Evolutionary conservation across 208 protist species (phyloP), one percentile per base, ranked within the genome.

Genomic region (Blechomonas ayalai): DNA sequence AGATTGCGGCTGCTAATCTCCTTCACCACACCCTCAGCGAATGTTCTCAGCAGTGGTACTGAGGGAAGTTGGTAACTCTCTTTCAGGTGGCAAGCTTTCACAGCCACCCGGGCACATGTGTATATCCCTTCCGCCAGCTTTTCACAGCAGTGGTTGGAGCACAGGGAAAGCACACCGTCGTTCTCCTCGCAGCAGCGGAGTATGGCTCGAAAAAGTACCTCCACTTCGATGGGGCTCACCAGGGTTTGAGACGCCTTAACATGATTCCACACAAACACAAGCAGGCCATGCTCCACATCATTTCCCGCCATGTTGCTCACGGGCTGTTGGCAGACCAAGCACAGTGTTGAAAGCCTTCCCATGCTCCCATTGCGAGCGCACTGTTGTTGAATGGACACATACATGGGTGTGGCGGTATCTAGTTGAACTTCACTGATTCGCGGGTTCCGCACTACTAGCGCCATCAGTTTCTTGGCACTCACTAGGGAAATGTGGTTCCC

Each of bases 101-200:
- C 8, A 4, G 84, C 60, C 20, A 49, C 60, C 7, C 55, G 63
- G 15, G 75, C 54, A 29, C 63, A 60, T 3, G 34, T 59, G 39
- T 67, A 56, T 19, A 87, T 48, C 33, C 83, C 59, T 25, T 64
- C 45, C 3, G 52, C 71, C 2, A 92, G 57, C 9, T 65, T 26
- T 16, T 68, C 58, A 2, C 45, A 38, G 44, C 83, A 92, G 0
- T 47, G 31, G n/a, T 57, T 53, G 8, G 59, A 65, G 47, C 83
- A 92, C 18, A 92, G 40, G 40, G 69, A 83, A 19, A 92, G 46
- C 7, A 79, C 58, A 3, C 79, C 83, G 36, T 74, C 46, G 28
- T 68, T 64, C 15, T 34, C 52, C 27, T 79, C 67, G 36, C 66
- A 67, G 52, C 69, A 80, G 13, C 43, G 35, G 16, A 80, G 51